Conservation (phyloP, 2,329 filamentous ascomycete genomes). For the Fusarium sublunatum region DNA sequence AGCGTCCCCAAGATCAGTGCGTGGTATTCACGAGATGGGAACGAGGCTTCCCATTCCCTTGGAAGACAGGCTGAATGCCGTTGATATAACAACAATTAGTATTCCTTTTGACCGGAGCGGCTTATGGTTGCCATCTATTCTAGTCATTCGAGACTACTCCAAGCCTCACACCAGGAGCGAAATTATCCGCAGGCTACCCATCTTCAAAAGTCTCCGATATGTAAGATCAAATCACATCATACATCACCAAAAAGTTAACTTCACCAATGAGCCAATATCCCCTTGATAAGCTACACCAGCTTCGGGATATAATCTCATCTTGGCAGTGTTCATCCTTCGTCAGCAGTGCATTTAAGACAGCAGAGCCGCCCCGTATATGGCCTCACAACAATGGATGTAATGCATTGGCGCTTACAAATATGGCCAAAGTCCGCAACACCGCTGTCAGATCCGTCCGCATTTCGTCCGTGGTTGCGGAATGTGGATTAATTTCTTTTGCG, state of each 20-base stretch:
- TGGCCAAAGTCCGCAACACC: conserved; percentile 14
- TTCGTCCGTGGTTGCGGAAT: conserved; percentile 21
- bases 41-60: neutral
- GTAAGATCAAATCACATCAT: conserved; percentile 1
- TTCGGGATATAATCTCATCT: neutral
- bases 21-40: neutral
- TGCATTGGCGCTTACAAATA: conserved; percentile 29
- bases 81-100: neutral
- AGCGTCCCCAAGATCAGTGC: too few relatives aligned
- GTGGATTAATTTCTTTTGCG: neutral
- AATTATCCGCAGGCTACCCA: neutral
- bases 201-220: conserved; percentile 8
- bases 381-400: too few relatives aligned
- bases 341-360: conserved; percentile 13
- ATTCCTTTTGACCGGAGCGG: neutral
- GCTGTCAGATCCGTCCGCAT: conserved; percentile 4
- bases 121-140: neutral
- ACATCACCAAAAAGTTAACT: neutral
- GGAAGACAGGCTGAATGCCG: neutral
- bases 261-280: conserved; percentile 2
- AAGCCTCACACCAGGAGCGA: neutral
- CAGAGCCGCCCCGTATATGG: conserved; percentile 9
- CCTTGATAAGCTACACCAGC: neutral
- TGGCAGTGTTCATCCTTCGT: conserved; percentile 9
- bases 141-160: neutral